Base-by-base conservation (phyloP, 768 basidiomycete genomes). In the Lepiota subincarnata region DNA sequence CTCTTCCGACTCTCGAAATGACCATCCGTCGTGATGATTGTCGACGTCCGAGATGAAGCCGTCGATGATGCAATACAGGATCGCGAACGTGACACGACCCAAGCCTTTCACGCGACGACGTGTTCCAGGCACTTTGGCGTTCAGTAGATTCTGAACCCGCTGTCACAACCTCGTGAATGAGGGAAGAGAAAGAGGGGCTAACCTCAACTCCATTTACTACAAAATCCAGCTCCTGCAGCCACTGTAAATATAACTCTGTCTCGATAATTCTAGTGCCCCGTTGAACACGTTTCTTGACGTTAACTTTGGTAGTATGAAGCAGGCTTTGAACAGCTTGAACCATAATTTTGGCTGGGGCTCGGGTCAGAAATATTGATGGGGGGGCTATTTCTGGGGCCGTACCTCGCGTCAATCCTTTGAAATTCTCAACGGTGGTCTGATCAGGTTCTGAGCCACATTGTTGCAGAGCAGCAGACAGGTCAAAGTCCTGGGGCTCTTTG, bases 11-110 rank as follows among this genome's bases (percentile, higher is more conserved):
- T 68, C 55, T 37, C 66, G 68, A 22, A 63, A 64, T 1, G 68
- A 73, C 62, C 73, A 72, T 26, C 71, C 66, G 45, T 78, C 75
- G 60, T 77, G 76, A 45, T 74, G 72, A 8, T 69, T 62, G 47
- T 76, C 72, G 49, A 78, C 72, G 57, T 74, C 72, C 43, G 71
- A 69, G 11, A 76, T 71, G 53, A 73, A 75, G 44, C 69, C 68
- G 44, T 78, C 76, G 34, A 76, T 68, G 19, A 76, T 65, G 53
- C 72, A 64, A 58, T 71, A 76, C 2, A 77, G 62, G 38, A 75
- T 66, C 13, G 68, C 66, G 57, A 73, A 77, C 24, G 71, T 66
- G n/a, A 68, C 56, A 31, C 71, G 66, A 4, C 76, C 76, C 14
- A 74, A 59, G 0, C 73, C 72, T 22, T 66, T 52, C 6, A 74